Conservation (phyloP, 495 filamentous ascomycete genomes). For the Neurospora tetrasperma region DNA sequence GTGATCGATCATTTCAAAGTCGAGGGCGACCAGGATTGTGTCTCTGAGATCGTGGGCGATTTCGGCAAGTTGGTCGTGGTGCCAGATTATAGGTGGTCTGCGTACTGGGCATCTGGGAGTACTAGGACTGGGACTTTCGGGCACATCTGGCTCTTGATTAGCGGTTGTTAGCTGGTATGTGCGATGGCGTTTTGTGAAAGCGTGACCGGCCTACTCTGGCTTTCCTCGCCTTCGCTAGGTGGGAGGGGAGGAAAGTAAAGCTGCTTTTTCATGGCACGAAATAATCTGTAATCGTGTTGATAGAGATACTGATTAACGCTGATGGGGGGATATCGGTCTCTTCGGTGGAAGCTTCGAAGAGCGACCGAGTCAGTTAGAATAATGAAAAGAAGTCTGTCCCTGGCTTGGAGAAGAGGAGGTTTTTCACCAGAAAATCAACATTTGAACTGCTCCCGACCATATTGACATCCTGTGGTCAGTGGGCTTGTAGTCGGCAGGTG, state of each 20-base stretch:
- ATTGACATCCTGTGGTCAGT: not conserved
- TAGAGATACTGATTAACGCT: not conserved
- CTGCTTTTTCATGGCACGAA: not conserved
- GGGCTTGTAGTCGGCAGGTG: not conserved
- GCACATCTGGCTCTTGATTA: not conserved
- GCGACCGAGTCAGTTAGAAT: not conserved
- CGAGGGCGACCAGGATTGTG: not conserved
- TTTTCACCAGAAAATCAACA: rapidly evolving
- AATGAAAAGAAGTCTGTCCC: rapidly evolving
- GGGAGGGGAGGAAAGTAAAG: not conserved
- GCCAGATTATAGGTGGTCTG: not conserved
- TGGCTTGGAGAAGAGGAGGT: not conserved
- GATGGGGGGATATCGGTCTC: not conserved
- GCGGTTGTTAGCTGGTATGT: not conserved
- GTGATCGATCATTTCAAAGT: not conserved
- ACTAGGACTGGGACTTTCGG: not conserved
- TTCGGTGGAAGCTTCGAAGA: rapidly evolving
- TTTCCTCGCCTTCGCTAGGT: not conserved
- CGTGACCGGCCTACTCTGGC: not conserved
- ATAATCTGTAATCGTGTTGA: not conserved
- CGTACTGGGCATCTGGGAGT: not conserved
- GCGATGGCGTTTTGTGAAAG: not conserved
- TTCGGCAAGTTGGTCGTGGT: not conserved
- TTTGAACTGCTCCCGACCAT: not conserved
- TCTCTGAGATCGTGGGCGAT: not conserved